These are phyloP conservation scores for Hypoxylon sp. DNA, from an alignment of 2,329 filamentous ascomycete species.

Conservation along the genomic window DNA sequence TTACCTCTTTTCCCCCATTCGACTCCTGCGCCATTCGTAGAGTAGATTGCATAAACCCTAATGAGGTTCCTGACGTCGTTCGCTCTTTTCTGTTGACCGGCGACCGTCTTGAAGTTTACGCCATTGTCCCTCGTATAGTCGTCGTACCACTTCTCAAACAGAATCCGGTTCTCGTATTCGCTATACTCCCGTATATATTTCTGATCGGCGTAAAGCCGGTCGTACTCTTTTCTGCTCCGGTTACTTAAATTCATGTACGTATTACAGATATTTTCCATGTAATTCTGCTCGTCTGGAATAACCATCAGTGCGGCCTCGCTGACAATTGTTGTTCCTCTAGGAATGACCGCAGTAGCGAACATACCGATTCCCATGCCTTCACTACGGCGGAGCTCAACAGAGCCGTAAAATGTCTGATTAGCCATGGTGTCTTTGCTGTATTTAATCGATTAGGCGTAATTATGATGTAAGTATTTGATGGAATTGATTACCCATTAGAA, in stretches of 20 bases:
- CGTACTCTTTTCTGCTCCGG: too few species aligned
- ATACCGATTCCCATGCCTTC: neutral
- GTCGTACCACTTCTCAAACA: neutral
- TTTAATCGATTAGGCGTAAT: neutral
- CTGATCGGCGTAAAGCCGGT: neutral
- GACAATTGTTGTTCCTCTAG: neutral
- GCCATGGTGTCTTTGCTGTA: neutral
- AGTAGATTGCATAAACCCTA: neutral
- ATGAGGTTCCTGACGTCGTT: neutral
- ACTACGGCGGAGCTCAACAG: neutral
- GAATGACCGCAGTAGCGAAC: conserved; percentile 1
- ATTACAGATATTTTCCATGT: neutral
- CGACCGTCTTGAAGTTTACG: neutral
- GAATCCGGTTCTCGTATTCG: neutral
- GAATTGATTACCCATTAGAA: neutral
- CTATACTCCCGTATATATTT: neutral
- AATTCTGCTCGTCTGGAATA: neutral
- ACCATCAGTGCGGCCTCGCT: neutral
- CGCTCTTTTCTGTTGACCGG: neutral
- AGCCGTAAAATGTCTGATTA: neutral
- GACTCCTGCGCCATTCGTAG: neutral
- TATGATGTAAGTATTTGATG: neutral
- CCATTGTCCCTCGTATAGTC: neutral
- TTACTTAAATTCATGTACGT: neutral
- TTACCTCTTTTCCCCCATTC: neutral